Base-by-base conservation (phyloP, 2,329 filamentous ascomycete species). In the Aureobasidium uvarum region DNA sequence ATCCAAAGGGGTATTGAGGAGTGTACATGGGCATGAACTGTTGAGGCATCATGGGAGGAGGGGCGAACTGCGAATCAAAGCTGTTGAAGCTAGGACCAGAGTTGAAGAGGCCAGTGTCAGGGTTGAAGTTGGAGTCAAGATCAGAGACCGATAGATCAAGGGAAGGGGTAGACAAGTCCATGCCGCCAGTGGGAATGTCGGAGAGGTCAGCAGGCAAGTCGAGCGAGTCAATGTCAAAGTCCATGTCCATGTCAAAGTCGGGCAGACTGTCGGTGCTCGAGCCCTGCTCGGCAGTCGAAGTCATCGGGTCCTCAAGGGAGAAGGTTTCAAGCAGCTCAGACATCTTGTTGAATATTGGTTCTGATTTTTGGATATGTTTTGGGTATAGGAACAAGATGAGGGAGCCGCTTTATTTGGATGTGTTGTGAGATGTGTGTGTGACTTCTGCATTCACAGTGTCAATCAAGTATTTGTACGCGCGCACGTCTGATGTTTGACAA, bases 251-350 rank as follows among this genome's bases (percentile, higher is more conserved):
- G 3, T 60, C 56, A 38, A 46, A 18, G 25, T 60, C 56, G 46
- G 38, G 41, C n/a, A 39, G 41, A 60, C n/a, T 23, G 7, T 36
- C n/a, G 14, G 28, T 46, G 38, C 18, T 45, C 56, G 28, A 60
- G 56, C 31, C 31, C 56, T 46, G 56, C 56, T 60, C 56, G 56
- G 39, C 41, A 60, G 25, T 48, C 3, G 41, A 6, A 58, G 38
- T 58, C 38, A 58, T 31, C 54, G 31, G 31, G 54, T 43, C 38
- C 38, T 58, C 54, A 31, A 43, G 16, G 7, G 36, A 31, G 38
- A 58, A 58, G 38, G 45, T 58, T 41, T 31, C 54, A 58, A 43
- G 54, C 54, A 58, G 25, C 8, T 58, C 54, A 58, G 54, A 45
- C 54, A 58, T 58, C 54, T 31, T 58, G 38, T 45, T 58, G 54